Base-by-base conservation (phyloP, 352 stramenopile species). In the Phytophthora colocasiae region DNA sequence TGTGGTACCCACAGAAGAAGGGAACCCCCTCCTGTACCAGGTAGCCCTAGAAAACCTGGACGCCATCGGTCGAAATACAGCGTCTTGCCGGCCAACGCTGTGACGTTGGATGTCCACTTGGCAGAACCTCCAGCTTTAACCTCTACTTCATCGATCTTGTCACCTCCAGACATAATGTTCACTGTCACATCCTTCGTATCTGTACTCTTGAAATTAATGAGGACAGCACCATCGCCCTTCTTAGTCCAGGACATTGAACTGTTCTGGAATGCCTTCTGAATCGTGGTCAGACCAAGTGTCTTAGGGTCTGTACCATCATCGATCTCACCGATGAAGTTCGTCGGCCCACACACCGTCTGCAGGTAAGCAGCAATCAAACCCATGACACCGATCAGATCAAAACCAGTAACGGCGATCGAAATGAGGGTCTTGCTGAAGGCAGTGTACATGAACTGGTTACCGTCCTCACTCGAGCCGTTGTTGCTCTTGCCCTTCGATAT, bases 1-100 rank as follows among this genome's bases (percentile, higher is more conserved):
- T 79, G 62, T 12, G 85, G 80, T 7, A 93, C 62, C 82, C 82
- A 91, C 15, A 88, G 36, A 12, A 89, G 53, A 2, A 93, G 57
- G 22, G 85, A 92, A 11, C 85, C 85, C 44, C 85, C 85, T 11
- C 75, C 76, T 9, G 75, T 87, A 22, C 79, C 76, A 2, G 83
- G 79, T 9, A 93, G 51, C 27, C 82, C 78, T 6, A 90, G 62
- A 27, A 89, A 74, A 29, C 76, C 78, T 4, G 79, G 65, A 10
- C 85, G 82, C 79, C 81, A 91, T 9, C 83, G 85, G 48, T 90
- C 81, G 60, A 91, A 29, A 66, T 91, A 93, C 43, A 92, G 24
- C 14, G 85, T 92, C 65, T 88, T 91, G 45, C 82, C 77, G 5
- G 77, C 63, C 27, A 86, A 67, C 0, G 40, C 45, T 5, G 58